These are phyloP conservation scores for Phytophthora agathidicida DNA, from an alignment of 352 stramenopile genomes.

Conservation along the genomic window DNA sequence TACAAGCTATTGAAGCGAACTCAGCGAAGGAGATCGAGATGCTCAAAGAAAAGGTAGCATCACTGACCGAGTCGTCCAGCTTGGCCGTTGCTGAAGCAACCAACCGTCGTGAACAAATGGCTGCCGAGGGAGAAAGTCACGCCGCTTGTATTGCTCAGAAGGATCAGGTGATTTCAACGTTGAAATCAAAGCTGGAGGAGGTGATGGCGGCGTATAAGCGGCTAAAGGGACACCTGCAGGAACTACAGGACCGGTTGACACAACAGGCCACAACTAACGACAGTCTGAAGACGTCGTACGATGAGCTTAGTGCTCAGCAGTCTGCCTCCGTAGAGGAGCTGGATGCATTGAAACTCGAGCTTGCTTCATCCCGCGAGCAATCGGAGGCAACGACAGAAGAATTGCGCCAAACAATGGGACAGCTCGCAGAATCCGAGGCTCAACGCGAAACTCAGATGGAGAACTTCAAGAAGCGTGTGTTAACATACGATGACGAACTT, in stretches of 20 bases:
- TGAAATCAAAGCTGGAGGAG: conserved; percentile 71
- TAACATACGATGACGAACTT: conserved; percentile 38
- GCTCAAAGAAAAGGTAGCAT: conserved; percentile 29
- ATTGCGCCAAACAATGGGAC: conserved; percentile 14
- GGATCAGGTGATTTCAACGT: conserved; percentile 55
- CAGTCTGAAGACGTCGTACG: conserved; percentile 26
- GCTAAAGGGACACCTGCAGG: conserved; percentile 50
- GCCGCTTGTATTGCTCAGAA: conserved; percentile 23
- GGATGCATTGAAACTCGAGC: conserved; percentile 34
- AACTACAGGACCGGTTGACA: conserved; percentile 49
- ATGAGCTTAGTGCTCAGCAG: conserved; percentile 31
- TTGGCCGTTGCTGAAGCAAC: conserved; percentile 20
- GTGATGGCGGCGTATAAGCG: conserved; percentile 68
- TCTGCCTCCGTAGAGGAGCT: conserved; percentile 27
- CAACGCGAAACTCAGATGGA: conserved; percentile 40
- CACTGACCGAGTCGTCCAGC: conserved; percentile 18
- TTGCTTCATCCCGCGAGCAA: conserved; percentile 29
- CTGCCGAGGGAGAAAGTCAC: conserved; percentile 18
- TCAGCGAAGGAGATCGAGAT: conserved; percentile 21
- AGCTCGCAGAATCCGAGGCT: conserved; percentile 19
- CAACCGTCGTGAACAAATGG: conserved; percentile 21
- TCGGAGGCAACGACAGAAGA: conserved; percentile 12
- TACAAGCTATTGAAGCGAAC: conserved; percentile 8
- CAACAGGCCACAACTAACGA: conserved; percentile 42
- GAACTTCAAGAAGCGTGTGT: conserved; percentile 31